These are phyloP conservation scores for Castanea crenata DNA, from an alignment of 306 rosid species.

Conservation along the genomic window DNA sequence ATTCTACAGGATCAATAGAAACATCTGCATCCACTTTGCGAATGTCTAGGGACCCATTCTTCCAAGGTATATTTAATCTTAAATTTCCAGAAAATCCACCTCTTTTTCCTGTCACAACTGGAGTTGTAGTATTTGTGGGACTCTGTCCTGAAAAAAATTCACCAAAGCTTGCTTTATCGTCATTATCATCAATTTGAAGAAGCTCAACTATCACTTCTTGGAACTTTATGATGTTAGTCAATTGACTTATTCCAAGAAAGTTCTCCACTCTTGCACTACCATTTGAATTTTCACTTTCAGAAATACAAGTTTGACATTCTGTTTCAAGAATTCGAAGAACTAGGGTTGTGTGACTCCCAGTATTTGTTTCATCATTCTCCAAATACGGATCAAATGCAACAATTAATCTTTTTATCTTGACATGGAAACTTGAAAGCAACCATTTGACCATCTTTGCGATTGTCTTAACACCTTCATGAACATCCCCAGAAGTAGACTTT, in stretches of 20 bases:
- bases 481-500: constrained; percentile 60
- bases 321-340: constrained; percentile 78
- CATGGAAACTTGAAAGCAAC: constrained; percentile 84
- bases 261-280: constrained; percentile 41
- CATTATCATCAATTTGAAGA: constrained; percentile 56
- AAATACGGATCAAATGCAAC: constrained; percentile 76
- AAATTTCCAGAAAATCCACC: constrained; percentile 89
- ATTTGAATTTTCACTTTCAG: constrained; percentile 60
- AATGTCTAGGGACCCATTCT: constrained; percentile 87
- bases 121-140: constrained; percentile 46
- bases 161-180: constrained; percentile 24
- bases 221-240: constrained; percentile 82
- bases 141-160: constrained; percentile 33
- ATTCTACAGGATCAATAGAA: constrained; percentile 65
- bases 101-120: constrained; percentile 63
- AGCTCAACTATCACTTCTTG: constrained; percentile 73
- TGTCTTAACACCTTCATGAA: constrained; percentile 94
- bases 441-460: constrained; percentile 84
- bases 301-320: constrained; percentile 81
- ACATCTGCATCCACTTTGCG: constrained; percentile 80
- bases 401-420: constrained; percentile 59
- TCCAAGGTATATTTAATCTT: constrained; percentile 87
- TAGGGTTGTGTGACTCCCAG: constrained; percentile 35
- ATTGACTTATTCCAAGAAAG: constrained; percentile 75
- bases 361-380: constrained; percentile 35